Base-by-base conservation (phyloP, 176 grass and related monocot genomes). In the Microstegium vimineum region DNA sequence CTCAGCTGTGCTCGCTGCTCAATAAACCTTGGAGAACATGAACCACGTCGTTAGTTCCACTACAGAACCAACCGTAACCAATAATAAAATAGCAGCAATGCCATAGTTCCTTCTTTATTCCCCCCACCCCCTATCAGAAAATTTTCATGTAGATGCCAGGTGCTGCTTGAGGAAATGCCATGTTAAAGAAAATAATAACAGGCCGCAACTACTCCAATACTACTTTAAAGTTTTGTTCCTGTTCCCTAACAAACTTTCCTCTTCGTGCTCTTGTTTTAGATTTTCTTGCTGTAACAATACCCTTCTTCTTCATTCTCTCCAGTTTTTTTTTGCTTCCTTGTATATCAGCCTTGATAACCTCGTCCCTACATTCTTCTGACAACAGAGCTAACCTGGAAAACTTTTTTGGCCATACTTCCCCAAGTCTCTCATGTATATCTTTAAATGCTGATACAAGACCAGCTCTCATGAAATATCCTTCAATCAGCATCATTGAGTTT, bases 391-490 rank as follows among this genome's bases (percentile, higher is more conserved):
- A 85, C 80, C 86, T 98, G 47, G 95, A 93, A 85, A 98, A 98
- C 67, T 98, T 98, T 84, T 94, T 98, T 36, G 90, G 92, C 83
- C 90, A 90, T 68, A 98, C 87, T 83, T 94, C 80, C 71, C 95
- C 95, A 79, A 98, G 83, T 66, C 78, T 84, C 74, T 91, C 86
- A 26, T 98, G 88, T 91, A 98, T 94, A 66, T 94, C 84, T 83
- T 91, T 94, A 79, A 94, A 98, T 84, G 79, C 81, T 12, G 92
- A 76, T 85, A 93, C 77, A 79, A 98, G 80, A 89, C 95, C 92
- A 83, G 88, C 79, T 89, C 95, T 94, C 92, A 98, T 98, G 79
- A 94, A 98, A 87, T 84, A 91, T 51, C 95, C 95, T 42, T 94
- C 92, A 27, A 75, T 92, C 38, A 97, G 94, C 86, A 87, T 89